Evolutionary conservation across 208 protist genomes (phyloP), one percentile per base, ranked within the genome.

Genomic region (Trypanosoma mega): DNA sequence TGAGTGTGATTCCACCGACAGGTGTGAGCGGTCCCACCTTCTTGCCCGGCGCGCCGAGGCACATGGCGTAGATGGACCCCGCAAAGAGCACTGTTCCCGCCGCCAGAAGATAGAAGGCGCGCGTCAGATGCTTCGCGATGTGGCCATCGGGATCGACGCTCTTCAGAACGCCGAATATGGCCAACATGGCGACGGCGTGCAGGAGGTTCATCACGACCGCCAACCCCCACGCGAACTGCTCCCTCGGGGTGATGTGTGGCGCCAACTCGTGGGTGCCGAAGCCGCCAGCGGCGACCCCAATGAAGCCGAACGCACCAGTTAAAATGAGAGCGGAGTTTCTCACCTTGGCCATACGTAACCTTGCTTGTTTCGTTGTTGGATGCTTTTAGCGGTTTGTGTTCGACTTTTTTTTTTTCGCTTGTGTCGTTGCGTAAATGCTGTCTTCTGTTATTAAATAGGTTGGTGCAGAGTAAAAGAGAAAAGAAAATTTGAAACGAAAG

Each of bases 11-110:
- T 2, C 80, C 85, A 20, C 80, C 78, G 52, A 79, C 77, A 0
- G 85, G 85, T 11, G 80, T 87, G 55, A 92, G 33, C 2, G 74
- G 78, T 16, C 80, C 80, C 43, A 92, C 60, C 20, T 64, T 67
- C 56, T 74, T 85, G 12, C 65, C 56, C 30, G 72, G 74, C n/a
- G 69, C 70, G 12, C 66, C 58, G 9, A 84, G 52, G 49, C 71
- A 82, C 34, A 87, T 54, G 3, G 70, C 77, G 64, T 92, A 92
- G 58, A 88, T 85, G 53, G 85, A 86, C 26, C 78, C 76, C 20
- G 69, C 63, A 61, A 92, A 92, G 23, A 80, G 72, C 6, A 71
- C 43, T 2, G 78, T 72, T 31, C 85, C 85, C 16, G 63, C 49
- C 11, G 77, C 41, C 39, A 87, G 58, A 8, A 87, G 66, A 34